Evolutionary conservation across 257 asterid genomes (phyloP).

Genomic region (Nicotiana knightiana): DNA sequence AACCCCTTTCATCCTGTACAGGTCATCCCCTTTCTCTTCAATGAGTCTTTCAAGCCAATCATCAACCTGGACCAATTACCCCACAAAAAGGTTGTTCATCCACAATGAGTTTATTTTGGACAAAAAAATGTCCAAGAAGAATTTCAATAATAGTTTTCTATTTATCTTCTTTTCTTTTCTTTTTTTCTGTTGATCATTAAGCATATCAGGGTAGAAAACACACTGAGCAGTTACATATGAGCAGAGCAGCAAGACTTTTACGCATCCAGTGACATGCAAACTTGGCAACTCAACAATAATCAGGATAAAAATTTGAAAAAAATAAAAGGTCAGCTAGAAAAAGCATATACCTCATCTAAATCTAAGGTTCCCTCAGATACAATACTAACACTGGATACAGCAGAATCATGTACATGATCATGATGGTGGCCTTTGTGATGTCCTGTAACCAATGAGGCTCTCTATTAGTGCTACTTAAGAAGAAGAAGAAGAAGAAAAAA

Average conservation of each 20-base stretch:
- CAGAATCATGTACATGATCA: constrained; percentile 74
- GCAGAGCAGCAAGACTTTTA: background rate
- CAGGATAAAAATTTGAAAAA: background rate
- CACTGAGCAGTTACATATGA: background rate
- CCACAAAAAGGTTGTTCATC: background rate
- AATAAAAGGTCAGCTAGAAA: background rate
- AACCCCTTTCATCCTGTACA: constrained; percentile 92
- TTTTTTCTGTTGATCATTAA: too few relatives aligned
- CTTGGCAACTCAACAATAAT: background rate
- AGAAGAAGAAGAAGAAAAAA: too few relatives aligned
- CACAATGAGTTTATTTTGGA: background rate
- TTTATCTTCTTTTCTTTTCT: background rate
- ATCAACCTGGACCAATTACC: constrained; percentile 50
- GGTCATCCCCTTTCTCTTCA: constrained; percentile 90
- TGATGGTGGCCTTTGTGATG: constrained; percentile 71
- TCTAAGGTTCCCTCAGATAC: constrained; percentile 88
- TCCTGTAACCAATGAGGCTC: constrained; percentile 25
- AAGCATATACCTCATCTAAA: constrained; percentile 71
- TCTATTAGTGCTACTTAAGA: background rate
- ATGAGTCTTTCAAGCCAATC: constrained; percentile 92
- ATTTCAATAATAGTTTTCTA: background rate
- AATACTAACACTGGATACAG: constrained; percentile 87
- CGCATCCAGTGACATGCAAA: background rate
- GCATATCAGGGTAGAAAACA: too few relatives aligned
- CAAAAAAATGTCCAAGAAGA: background rate